phyloP scores from a whole-genome alignment of 2,329 filamentous ascomycete species.

The Cladosporium colombiae region DNA sequence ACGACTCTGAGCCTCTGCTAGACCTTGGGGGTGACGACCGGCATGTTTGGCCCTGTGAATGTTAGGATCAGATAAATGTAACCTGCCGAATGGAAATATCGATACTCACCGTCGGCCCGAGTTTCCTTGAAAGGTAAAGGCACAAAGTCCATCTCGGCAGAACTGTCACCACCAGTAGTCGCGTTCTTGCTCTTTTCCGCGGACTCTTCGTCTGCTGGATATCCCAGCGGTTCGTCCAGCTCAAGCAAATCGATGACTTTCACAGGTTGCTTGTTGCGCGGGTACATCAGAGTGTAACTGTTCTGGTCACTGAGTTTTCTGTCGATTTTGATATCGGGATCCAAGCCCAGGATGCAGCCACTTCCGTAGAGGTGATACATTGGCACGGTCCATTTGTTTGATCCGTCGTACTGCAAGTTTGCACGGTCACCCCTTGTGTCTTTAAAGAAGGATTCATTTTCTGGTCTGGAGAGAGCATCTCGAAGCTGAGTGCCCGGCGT shows the following conservation, averaged over 20 bases:
- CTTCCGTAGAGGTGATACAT: constrained; percentile 67
- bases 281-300: constrained; percentile 10
- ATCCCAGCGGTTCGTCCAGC: not conserved
- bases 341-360: constrained; percentile 70
- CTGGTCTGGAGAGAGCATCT: not conserved
- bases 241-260: not conserved
- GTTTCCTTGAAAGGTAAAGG: not conserved
- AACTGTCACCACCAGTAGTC: not conserved
- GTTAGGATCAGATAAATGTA: not conserved
- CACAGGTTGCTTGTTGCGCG: not conserved
- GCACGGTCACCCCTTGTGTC: constrained; percentile 77
- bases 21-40: constrained; percentile 17
- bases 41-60: not conserved
- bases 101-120: not conserved
- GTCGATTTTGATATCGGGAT: constrained; percentile 64
- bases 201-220: not conserved
- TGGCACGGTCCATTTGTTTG: constrained; percentile 72
- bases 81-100: not conserved
- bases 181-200: not conserved
- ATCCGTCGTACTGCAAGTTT: constrained; percentile 71
- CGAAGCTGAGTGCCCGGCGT: not conserved
- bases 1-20: not conserved
- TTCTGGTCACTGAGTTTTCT: constrained; percentile 59
- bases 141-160: constrained; percentile 8
- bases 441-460: constrained; percentile 52